Evolutionary conservation across 202 grass and related monocot genomes (phyloP), one percentile per base, ranked within the genome.

Genomic region (Schoenoplectus tabernaemontani): DNA sequence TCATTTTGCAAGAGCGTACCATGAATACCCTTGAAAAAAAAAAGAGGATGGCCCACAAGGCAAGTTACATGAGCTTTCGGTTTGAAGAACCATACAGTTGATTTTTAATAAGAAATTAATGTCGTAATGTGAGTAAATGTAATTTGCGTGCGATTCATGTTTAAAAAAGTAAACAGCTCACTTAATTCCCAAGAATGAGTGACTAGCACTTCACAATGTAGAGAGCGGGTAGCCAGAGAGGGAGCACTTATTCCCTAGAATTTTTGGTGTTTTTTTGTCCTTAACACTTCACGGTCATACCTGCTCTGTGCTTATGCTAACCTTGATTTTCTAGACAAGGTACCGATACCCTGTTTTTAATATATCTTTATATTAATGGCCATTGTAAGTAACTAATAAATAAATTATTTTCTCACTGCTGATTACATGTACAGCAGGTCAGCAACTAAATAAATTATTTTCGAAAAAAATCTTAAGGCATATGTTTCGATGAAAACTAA

Each of bases 111-210:
- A 38, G 5, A 59, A 78, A 57, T 58, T 43, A 42, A 78, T 59
- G 34, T 68, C 8, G 43, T 68, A 68, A 68, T 23, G 4, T 50
- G 33, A 28, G 33, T 43, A 78, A 78, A 78, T 78, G 9, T 34
- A 59, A 78, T 28, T 78, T 61, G 36, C 17, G 56, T 78, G 54
- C 19, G 0, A 59, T 43, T 62, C 26, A 17, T 78, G 56, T 56
- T 61, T 17, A 74, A 32, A 34, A 54, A 78, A 26, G 34, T 44
- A 33, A 78, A 59, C 33, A 61, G 10, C 23, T 60, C 76, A 78
- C n/a, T 61, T 44, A 78, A 60, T 78, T 44, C 3, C 36, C 0
- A 43, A 61, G 54, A 78, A 78, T 59, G 76, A 59, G 76, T 78
- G 56, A 51, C 3, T 23, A 61, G 34, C 53, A 78, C 76, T 78